Evolutionary conservation across 257 asterid species (phyloP).

Genomic region (Solanum bukasovii): DNA sequence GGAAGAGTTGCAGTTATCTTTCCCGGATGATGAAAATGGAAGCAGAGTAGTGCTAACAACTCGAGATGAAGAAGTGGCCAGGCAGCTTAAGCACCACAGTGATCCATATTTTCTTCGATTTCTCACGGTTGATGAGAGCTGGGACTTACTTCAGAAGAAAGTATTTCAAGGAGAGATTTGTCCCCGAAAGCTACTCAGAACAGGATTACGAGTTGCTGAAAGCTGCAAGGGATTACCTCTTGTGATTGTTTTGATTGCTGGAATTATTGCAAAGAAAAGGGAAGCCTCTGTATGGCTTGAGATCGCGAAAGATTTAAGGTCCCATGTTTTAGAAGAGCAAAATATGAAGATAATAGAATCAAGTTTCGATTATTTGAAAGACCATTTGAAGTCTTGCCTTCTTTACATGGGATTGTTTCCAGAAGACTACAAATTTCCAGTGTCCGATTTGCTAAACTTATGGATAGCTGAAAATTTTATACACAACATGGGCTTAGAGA

Average conservation of each 20-base stretch:
- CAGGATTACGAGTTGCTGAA: background rate
- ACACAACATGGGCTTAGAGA: too few species aligned
- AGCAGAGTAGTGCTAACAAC: background rate
- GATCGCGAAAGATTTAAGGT: background rate
- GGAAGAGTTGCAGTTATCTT: background rate
- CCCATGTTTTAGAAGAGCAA: background rate
- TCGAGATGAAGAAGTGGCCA: background rate
- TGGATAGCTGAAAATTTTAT: background rate
- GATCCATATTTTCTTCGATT: background rate
- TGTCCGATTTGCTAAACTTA: background rate
- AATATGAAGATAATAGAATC: background rate
- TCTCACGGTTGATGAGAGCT: background rate
- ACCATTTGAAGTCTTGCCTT: background rate
- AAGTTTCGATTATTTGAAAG: background rate
- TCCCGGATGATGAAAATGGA: background rate
- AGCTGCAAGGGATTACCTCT: background rate
- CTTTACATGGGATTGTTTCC: background rate
- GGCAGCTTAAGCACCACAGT: background rate
- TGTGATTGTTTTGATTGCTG: background rate
- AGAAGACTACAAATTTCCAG: background rate
- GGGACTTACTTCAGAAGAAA: background rate
- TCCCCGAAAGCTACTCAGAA: background rate
- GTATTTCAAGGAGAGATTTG: background rate
- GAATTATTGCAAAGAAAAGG: background rate
- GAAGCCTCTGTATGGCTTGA: background rate